These are phyloP conservation scores for Silybum marianum DNA, from an alignment of 129 eudicot species.

Conservation along the genomic window DNA sequence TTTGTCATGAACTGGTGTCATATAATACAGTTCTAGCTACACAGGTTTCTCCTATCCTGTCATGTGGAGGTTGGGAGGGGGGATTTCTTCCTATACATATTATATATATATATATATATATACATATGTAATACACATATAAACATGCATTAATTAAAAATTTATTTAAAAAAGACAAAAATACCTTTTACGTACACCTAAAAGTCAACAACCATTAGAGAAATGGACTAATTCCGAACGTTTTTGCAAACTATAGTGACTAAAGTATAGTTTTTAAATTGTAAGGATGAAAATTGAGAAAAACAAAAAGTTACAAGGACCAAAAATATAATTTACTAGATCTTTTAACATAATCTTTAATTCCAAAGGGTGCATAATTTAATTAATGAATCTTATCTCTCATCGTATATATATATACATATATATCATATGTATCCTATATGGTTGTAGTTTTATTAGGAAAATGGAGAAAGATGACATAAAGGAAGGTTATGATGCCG, in stretches of 20 bases:
- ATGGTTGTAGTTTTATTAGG: background rate
- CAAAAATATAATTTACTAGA: background rate
- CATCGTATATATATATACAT: background rate
- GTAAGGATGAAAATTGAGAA: background rate
- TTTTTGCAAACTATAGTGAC: background rate
- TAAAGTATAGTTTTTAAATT: too few species aligned
- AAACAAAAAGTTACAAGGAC: background rate
- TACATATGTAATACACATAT: background rate
- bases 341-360: background rate
- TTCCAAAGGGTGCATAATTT: background rate
- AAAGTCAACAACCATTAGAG: background rate
- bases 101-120: too few species aligned
- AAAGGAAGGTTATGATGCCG: slow-evolving; percentile 40
- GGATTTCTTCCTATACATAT: too few species aligned
- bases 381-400: background rate
- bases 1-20: background rate
- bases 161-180: background rate
- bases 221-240: background rate
- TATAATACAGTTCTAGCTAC: background rate
- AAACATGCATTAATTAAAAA: background rate
- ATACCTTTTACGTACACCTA: too few species aligned
- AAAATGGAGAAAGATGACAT: slow-evolving; percentile 22
- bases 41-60: too few species aligned
- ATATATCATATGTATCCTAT: background rate
- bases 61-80: too few species aligned